Percentiles rank a stretch among this genome's conserved stretches.
phyloP scores from a whole-genome alignment of 768 basidiomycete species.

The Serendipita vermifera region DNA sequence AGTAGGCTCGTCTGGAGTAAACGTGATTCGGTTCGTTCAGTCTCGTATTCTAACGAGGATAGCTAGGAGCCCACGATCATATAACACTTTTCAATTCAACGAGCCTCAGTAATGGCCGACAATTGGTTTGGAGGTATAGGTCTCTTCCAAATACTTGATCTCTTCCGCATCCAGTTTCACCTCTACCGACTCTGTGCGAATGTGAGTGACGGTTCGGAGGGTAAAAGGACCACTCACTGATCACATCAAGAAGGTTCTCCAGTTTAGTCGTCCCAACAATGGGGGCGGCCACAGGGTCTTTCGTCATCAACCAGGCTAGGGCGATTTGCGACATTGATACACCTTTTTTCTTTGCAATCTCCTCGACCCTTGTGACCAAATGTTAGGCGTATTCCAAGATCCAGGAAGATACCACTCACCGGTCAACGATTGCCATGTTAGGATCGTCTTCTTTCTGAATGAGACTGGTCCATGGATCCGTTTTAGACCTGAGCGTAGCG shows the following conservation, averaged over 20 bases:
- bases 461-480: neutral
- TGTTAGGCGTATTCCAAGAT: too few species aligned
- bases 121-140: constrained; percentile 35
- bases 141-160: constrained; percentile 40
- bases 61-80: too few species aligned
- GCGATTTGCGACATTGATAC: constrained; percentile 34
- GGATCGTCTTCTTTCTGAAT: neutral
- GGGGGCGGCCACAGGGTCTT: constrained; percentile 29
- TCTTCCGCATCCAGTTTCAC: constrained; percentile 44
- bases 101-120: constrained; percentile 39
- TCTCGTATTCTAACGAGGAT: too few species aligned
- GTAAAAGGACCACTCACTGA: constrained; percentile 26
- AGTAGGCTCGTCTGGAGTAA: too few species aligned
- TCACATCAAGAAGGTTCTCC: constrained; percentile 36
- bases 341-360: constrained; percentile 27
- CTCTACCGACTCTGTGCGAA: constrained; percentile 29
- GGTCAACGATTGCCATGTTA: neutral
- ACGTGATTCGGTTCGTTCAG: too few species aligned
- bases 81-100: too few species aligned
- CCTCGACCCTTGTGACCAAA: constrained; percentile 26
- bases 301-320: constrained; percentile 28
- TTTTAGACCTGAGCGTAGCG: neutral
- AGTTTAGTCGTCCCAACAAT: constrained; percentile 37
- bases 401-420: neutral
- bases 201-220: neutral